Evolutionary conservation across 2,329 filamentous ascomycete species (phyloP), one percentile per base, ranked within the genome.

Genomic region (Talaromyces sp.): DNA sequence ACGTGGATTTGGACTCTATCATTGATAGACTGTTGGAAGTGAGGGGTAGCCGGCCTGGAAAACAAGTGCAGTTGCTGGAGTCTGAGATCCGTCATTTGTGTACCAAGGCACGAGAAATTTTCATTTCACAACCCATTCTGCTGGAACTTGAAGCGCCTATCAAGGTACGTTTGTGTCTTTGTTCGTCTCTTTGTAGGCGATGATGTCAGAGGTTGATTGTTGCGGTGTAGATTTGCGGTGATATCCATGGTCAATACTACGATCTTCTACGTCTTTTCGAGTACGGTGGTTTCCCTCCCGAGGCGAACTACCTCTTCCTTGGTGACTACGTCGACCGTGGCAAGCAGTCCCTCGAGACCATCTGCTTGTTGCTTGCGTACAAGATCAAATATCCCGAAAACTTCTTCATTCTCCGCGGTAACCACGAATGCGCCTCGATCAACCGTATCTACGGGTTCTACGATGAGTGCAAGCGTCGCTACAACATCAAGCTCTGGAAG

Each of bases 341-440:
- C 83, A 98, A 99, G 86, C 95, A 99, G 82, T 97, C 94, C 43
- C 89, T 99, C 63, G 95, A 99, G 85, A 98, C 95, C 71, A 98
- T 99, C 81, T 97, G 93, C 83, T 85, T 99, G 69, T 86, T 99
- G 65, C 87, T 99, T 60, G 93, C 93, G 68, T 99, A 98, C 88
- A 99, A 99, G 88, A 96, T 99, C 87, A 98, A 98, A 84, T 98
- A 97, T 79, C 95, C 95, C 58, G 95, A 99, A 83, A 99, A 99
- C 84, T 98, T 99, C 84, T 99, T 99, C 85, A 91, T 99, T 71
- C 88, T 99, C 66, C 92, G 95, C 72, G 95, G 95, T 69, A 99
- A 99, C 85, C 95, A 99, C 85, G 95, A 99, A 82, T 98, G 95
- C 82, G 95, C 95, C 66, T 96, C 92, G 62, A 96, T 99, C 85